Percentiles rank a stretch among this genome's conserved stretches.
These are phyloP conservation scores for Pisolithus orientalis DNA, from an alignment of 768 basidiomycete genomes.

Conservation along the genomic window DNA sequence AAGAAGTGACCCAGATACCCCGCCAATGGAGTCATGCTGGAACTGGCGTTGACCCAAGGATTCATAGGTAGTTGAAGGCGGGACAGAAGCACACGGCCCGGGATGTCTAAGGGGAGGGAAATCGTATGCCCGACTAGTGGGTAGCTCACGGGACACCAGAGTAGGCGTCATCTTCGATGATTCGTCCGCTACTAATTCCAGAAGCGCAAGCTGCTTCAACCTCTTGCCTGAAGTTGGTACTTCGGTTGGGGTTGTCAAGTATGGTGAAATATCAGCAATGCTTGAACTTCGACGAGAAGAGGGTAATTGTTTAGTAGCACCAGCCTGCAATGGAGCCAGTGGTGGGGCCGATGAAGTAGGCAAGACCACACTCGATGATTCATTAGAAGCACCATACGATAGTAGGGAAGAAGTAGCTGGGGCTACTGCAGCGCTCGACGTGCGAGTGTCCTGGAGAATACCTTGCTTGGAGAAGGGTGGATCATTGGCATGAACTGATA, in stretches of 20 bases:
- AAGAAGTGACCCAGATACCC: slow-evolving; percentile 3
- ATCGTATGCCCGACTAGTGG: slow-evolving; percentile 7
- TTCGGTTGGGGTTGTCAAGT: slow-evolving; percentile 50
- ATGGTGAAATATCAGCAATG: slow-evolving; percentile 65
- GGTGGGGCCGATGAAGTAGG: slow-evolving; percentile 8
- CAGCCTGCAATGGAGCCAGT: slow-evolving; percentile 9
- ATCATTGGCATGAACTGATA: too few species aligned
- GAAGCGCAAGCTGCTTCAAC: slow-evolving; percentile 62
- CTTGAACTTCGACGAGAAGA: slow-evolving; percentile 36
- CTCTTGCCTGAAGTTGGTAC: slow-evolving; percentile 55
- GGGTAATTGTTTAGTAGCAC: slow-evolving; percentile 7
- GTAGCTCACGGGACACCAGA: slow-evolving; percentile 22
- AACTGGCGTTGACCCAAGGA: slow-evolving; percentile 18
- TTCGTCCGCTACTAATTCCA: slow-evolving; percentile 69
- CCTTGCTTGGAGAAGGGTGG: too few species aligned
- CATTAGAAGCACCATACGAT: slow-evolving; percentile 5
- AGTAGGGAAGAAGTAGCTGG: background rate
- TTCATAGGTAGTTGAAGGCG: slow-evolving; percentile 16
- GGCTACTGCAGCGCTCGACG: background rate
- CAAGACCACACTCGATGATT: background rate
- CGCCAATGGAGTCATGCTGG: slow-evolving; percentile 30
- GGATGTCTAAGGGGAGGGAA: slow-evolving; percentile 5
- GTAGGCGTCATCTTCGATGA: slow-evolving; percentile 56
- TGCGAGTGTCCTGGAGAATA: background rate
- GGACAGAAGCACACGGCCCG: slow-evolving; percentile 23